Evolutionary conservation across 176 grass and related monocot genomes (phyloP), one percentile per base, ranked within the genome.

Genomic region (Carex cristatella): DNA sequence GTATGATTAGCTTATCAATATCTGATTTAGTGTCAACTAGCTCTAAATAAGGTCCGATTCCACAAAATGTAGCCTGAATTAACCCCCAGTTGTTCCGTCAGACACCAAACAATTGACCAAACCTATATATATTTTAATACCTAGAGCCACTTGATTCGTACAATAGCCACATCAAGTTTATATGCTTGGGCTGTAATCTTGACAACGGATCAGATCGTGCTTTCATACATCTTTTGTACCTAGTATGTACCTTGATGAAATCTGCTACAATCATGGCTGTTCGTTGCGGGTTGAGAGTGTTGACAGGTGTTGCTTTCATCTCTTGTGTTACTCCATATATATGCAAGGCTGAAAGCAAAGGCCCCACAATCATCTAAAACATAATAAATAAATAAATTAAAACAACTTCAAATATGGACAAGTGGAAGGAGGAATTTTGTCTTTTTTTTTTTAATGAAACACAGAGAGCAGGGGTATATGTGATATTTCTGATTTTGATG

Each of bases 271-370:
- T 88, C 93, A 94, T 90, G 58, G 93, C 93, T 8, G 91, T 99
- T 64, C 97, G 90, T 68, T 99, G 91, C 6, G 91, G 93, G 83
- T 96, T 99, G 18, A 96, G 93, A 33, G 97, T 95, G 79, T 92
- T 92, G 65, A 98, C 70, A 89, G 96, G 96, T 88, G 93, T 90
- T 32, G 96, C 96, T 88, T 85, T 86, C 91, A 95, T 95, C 88
- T 99, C 96, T 87, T 95, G 86, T 69, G 91, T 85, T 30, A 99
- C 96, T 80, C 91, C 89, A 23, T 89, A 99, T 84, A 99, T 89
- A 82, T 99, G 96, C 55, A 94, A 84, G 59, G 80, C 88, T 11
- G 93, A 91, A 69, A 99, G 93, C 79, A 99, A 89, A 9, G 93
- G 93, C 7, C 91, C 91, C 57, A 69, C 93, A 88, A 99, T 94